A percentile compares a stretch with the other conserved stretches of the same genome.
These are phyloP conservation scores for Neofusicoccum ribis DNA, from an alignment of 2,329 filamentous ascomycete genomes.

Conservation along the genomic window DNA sequence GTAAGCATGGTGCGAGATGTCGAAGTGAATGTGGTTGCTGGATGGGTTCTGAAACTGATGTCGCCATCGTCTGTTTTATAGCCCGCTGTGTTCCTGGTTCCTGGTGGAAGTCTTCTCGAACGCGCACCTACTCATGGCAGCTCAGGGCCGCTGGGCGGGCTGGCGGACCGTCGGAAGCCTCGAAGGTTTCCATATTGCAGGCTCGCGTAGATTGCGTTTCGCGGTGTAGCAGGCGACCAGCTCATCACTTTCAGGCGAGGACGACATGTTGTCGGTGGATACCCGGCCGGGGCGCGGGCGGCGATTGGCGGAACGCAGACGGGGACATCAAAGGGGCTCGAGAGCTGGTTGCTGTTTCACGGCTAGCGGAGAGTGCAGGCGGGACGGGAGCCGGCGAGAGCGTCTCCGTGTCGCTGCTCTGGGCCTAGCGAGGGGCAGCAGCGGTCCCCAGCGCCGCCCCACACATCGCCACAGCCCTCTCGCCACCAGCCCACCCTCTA, in stretches of 20 bases:
- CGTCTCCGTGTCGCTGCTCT: background rate
- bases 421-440: background rate
- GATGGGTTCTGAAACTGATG: background rate
- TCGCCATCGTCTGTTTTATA: slow-evolving; percentile 10
- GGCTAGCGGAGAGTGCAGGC: background rate
- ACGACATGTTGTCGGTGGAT: background rate
- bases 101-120: slow-evolving; percentile 12
- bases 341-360: background rate
- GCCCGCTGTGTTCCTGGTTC: background rate
- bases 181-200: background rate
- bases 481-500: background rate
- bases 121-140: background rate
- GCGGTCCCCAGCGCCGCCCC: slow-evolving; percentile 8
- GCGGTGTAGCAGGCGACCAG: background rate
- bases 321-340: background rate
- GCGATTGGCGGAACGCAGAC: background rate
- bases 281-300: background rate
- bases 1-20: slow-evolving; percentile 31
- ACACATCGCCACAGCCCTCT: background rate
- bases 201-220: background rate
- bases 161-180: slow-evolving; percentile 1
- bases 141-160: background rate
- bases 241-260: background rate
- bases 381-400: background rate
- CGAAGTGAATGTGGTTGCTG: background rate